These are phyloP conservation scores for Fusarium protoensiforme DNA, from an alignment of 2,329 filamentous ascomycete genomes.

Conservation along the genomic window DNA sequence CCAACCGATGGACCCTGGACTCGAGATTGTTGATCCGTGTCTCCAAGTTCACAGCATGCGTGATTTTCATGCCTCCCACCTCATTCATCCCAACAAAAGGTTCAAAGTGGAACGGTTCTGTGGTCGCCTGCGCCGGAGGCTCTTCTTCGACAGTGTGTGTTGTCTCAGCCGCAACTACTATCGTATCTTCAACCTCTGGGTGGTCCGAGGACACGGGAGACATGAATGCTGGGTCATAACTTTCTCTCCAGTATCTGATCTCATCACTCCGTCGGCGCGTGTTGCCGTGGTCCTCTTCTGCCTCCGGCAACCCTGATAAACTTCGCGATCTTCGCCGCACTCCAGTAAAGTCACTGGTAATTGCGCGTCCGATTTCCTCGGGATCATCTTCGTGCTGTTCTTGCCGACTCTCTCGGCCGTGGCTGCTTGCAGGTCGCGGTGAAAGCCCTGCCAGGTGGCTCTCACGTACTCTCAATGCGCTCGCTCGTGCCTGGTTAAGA, in stretches of 20 bases:
- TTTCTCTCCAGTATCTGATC: conserved; percentile 72
- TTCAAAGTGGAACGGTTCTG: conserved; percentile 67
- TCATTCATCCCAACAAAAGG: conserved; percentile 57
- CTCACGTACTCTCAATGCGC: conserved; percentile 44
- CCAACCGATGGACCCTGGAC: conserved; percentile 62
- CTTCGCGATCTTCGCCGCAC: conserved; percentile 68
- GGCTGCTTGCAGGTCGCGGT: conserved; percentile 70
- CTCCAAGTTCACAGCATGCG: conserved; percentile 64
- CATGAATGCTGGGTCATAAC: conserved; percentile 63
- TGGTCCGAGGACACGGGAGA: conserved; percentile 63
- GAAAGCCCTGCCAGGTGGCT: conserved; percentile 65
- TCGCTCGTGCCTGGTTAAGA: conserved; percentile 48
- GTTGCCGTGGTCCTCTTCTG: conserved; percentile 48
- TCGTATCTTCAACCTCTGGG: conserved; percentile 51
- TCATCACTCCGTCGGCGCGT: conserved; percentile 69
- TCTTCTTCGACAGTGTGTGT: conserved; percentile 47
- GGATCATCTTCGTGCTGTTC: conserved; percentile 55
- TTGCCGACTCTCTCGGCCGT: conserved; percentile 59
- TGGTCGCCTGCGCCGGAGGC: conserved; percentile 49
- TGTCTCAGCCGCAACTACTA: conserved; percentile 44
- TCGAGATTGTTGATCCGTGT: conserved; percentile 64
- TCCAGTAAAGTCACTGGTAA: conserved; percentile 64
- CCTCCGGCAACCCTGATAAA: conserved; percentile 63
- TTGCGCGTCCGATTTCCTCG: conserved; percentile 70
- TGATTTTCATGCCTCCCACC: conserved; percentile 67